Evolutionary conservation across 108 stramenopile genomes (phyloP).

Genomic region (Aurantiochytrium sp.): DNA sequence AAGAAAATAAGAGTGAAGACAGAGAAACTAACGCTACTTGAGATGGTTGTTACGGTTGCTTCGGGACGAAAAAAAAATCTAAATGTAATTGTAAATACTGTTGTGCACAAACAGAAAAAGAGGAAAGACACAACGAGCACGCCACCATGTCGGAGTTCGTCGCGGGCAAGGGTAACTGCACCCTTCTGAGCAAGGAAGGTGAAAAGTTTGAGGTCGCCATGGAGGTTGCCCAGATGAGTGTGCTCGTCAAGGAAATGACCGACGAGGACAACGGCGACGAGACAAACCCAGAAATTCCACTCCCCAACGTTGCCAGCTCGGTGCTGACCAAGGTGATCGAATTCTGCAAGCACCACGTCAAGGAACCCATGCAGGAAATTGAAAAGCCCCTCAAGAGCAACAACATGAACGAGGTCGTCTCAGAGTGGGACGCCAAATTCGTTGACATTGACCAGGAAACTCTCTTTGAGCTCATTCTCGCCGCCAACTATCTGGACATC

Average conservation of each 20-base stretch:
- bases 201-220: slow-evolving; percentile 79
- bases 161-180: slow-evolving; percentile 29
- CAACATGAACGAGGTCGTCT: slow-evolving; percentile 94
- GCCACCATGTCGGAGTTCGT: neutral
- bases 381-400: slow-evolving; percentile 95
- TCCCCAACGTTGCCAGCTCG: slow-evolving; percentile 91
- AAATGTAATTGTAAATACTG: too few species aligned
- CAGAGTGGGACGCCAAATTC: slow-evolving; percentile 98
- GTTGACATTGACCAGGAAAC: slow-evolving; percentile 92
- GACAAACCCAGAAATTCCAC: slow-evolving; percentile 84
- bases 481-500: slow-evolving; percentile 47
- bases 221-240: slow-evolving; percentile 90
- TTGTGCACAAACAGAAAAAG: too few species aligned
- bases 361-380: slow-evolving; percentile 96
- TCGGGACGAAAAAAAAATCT: too few species aligned
- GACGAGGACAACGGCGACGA: slow-evolving; percentile 75
- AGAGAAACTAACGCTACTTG: too few species aligned
- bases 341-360: slow-evolving; percentile 76
- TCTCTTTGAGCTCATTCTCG: slow-evolving; percentile 92
- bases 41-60: too few species aligned
- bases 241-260: slow-evolving; percentile 95
- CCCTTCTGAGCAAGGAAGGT: slow-evolving; percentile 80
- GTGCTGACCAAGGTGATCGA: slow-evolving; percentile 96
- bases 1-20: too few species aligned
- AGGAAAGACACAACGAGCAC: neutral